Conservation (phyloP, 176 grass and related monocot genomes). For the Aechmea fasciata region DNA sequence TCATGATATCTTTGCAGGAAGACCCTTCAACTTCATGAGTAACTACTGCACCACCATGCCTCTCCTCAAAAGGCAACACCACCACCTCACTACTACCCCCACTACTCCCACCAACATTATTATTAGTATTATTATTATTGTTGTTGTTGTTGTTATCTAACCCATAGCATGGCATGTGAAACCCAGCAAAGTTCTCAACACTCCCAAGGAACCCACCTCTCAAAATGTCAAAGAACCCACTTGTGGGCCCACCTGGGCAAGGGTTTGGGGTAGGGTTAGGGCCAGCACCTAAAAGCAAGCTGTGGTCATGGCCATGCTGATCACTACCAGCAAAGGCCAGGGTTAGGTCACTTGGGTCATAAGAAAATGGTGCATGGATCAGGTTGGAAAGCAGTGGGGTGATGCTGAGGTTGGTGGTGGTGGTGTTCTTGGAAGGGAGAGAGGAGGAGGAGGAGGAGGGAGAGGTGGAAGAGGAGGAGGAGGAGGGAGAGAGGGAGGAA, state of each 20-base stretch:
- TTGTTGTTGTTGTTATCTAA: no score
- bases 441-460: background rate
- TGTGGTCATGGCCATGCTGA: no score
- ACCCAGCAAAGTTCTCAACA: background rate
- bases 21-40: no score
- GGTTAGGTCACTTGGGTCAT: slow-evolving; percentile 10
- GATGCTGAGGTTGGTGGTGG: slow-evolving; percentile 12
- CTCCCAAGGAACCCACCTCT: slow-evolving; percentile 13
- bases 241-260: background rate
- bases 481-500: background rate
- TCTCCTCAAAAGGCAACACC: background rate
- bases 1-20: slow-evolving; percentile 2
- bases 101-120: background rate
- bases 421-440: slow-evolving; percentile 1
- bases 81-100: slow-evolving; percentile 8
- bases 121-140: background rate
- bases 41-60: no score
- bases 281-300: no score
- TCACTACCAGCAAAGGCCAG: background rate
- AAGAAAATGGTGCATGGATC: background rate
- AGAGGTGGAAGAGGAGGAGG: background rate
- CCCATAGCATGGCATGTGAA: background rate
- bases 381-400: slow-evolving; percentile 1
- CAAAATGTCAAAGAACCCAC: slow-evolving; percentile 23
- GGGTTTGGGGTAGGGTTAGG: no score